These are phyloP conservation scores for Verticillium zaregamsianum DNA, from an alignment of 2,329 filamentous ascomycete species.

Conservation along the genomic window DNA sequence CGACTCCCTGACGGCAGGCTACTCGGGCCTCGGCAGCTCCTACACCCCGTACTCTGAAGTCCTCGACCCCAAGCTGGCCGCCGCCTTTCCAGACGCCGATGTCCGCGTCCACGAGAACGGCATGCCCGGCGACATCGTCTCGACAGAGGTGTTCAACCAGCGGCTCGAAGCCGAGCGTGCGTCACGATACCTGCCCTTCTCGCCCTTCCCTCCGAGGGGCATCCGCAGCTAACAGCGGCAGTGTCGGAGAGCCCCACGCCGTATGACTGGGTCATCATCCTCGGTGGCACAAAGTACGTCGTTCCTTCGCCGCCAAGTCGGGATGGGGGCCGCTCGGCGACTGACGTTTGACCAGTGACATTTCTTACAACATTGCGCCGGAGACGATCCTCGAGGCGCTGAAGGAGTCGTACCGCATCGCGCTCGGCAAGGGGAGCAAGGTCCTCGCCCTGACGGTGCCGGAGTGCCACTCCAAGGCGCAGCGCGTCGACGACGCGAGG, in stretches of 20 bases:
- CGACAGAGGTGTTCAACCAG: slow-evolving; percentile 22
- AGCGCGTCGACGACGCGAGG: slow-evolving; percentile 21
- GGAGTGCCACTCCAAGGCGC: slow-evolving; percentile 34
- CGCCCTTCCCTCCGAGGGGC: too few species aligned
- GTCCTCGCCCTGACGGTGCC: slow-evolving; percentile 62
- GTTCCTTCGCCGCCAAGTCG: not conserved
- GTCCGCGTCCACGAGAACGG: slow-evolving; percentile 43
- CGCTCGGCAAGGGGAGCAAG: slow-evolving; percentile 44
- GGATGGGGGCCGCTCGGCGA: too few species aligned
- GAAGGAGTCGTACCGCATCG: slow-evolving; percentile 44
- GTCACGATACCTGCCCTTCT: too few species aligned
- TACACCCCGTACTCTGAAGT: slow-evolving; percentile 50
- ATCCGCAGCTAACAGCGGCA: not conserved
- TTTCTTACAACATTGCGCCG: slow-evolving; percentile 34
- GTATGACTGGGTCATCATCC: slow-evolving; percentile 59
- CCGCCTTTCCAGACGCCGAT: slow-evolving; percentile 37
- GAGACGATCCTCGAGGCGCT: slow-evolving; percentile 45
- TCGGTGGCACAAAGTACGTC: slow-evolving; percentile 59
- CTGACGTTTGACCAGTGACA: slow-evolving; percentile 34
- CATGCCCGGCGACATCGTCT: slow-evolving; percentile 46
- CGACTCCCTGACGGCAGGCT: slow-evolving; percentile 60
- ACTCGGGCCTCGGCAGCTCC: slow-evolving; percentile 32
- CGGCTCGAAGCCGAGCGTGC: slow-evolving; percentile 19
- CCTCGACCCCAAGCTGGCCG: slow-evolving; percentile 41
- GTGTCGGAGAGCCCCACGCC: slow-evolving; percentile 10